These are phyloP conservation scores for Hordeum vulgare DNA, from an alignment of 176 grass and related monocot genomes.

Conservation along the genomic window MorexV3_pseudomolecules_assembly NC_058522.1:539962549-539963048, in stretches of 20 bases:
- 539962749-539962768: neutral
- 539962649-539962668: too few species aligned
- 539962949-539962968: neutral
- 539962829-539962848: neutral
- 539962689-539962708: too few species aligned
- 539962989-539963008: neutral
- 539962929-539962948: neutral
- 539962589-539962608: too few species aligned
- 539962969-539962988: neutral
- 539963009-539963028: neutral
- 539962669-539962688: too few species aligned
- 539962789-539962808: neutral
- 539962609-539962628: too few species aligned
- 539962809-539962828: neutral
- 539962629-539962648: too few species aligned
- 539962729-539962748: too few species aligned
- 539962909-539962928: neutral
- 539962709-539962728: too few species aligned
- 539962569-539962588: too few species aligned
- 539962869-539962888: neutral
- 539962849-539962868: neutral
- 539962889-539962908: neutral
- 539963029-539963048: neutral
- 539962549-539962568: too few species aligned
- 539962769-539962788: neutral